These are phyloP conservation scores for Cadophora sp. DNA, from an alignment of 2,329 filamentous ascomycete species.

Conservation along the genomic window DNA sequence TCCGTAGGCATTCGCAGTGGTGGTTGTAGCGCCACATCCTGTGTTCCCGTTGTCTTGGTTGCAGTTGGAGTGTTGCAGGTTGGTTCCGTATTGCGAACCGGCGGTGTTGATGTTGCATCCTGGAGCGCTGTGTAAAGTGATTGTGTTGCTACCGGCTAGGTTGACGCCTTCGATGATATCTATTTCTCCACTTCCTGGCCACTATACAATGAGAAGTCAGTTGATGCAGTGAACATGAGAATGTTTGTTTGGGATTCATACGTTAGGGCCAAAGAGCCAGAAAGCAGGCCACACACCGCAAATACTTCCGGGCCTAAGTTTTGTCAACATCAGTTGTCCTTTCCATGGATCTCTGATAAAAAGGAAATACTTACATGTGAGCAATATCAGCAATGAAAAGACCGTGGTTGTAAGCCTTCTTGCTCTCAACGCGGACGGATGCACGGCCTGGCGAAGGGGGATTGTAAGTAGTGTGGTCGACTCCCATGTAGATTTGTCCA, in stretches of 20 bases:
- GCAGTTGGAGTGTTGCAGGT: constrained; percentile 50
- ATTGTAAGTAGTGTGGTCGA: constrained; percentile 65
- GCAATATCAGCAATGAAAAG: constrained; percentile 75
- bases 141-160: constrained; percentile 61
- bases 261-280: constrained; percentile 52
- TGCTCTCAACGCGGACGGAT: constrained; percentile 72
- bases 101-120: constrained; percentile 52
- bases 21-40: constrained; percentile 46
- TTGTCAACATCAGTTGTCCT: not conserved
- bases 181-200: constrained; percentile 70
- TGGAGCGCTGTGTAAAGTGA: constrained; percentile 66
- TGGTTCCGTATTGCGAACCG: constrained; percentile 51
- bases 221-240: not conserved
- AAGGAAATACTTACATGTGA: constrained; percentile 64
- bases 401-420: constrained; percentile 66
- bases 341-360: not conserved
- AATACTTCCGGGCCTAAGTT: constrained; percentile 56
- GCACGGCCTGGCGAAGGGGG: constrained; percentile 57
- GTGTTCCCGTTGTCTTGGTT: constrained; percentile 55
- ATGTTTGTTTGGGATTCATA: not conserved
- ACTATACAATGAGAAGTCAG: constrained; percentile 42
- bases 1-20: constrained; percentile 59
- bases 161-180: constrained; percentile 74
- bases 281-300: constrained; percentile 80
- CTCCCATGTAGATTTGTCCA: constrained; percentile 69